Evolutionary conservation across 495 filamentous ascomycete species (phyloP).

Genomic region (Chaetomidium leptoderma): DNA sequence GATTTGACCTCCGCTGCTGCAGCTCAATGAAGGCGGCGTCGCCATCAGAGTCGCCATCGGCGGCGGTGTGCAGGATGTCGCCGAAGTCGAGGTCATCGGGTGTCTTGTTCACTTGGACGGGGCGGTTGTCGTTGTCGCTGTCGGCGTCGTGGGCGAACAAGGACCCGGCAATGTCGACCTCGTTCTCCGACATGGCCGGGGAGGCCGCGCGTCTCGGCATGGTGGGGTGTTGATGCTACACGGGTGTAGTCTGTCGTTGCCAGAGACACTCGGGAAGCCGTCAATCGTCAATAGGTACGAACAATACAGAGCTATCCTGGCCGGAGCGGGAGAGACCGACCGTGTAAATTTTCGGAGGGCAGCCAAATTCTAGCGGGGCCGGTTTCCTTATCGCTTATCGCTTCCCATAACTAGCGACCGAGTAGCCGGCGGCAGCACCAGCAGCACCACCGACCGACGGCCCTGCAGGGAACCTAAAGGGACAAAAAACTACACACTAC

Average conservation of each 20-base stretch:
- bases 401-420: no score
- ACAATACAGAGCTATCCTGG: not conserved
- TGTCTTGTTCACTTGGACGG: conserved; percentile 12
- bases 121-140: conserved; percentile 35
- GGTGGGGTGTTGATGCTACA: conserved; percentile 9
- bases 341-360: conserved; percentile 6
- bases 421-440: not conserved
- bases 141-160: conserved; percentile 60
- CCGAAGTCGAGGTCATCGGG: conserved; percentile 38
- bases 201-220: conserved; percentile 60
- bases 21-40: conserved; percentile 77
- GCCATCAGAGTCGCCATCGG: conserved; percentile 34
- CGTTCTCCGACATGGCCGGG: conserved; percentile 80
- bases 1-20: conserved; percentile 75
- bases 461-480: not conserved
- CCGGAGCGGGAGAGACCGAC: not conserved
- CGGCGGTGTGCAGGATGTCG: conserved; percentile 39
- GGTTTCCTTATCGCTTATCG: not conserved
- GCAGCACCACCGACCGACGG: not conserved
- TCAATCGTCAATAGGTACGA: not conserved
- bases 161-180: conserved; percentile 80
- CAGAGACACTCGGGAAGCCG: not conserved
- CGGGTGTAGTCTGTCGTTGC: not conserved
- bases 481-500: not conserved
- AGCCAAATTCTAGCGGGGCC: conserved; percentile 28